Evolutionary conservation across 2,329 filamentous ascomycete species (phyloP), one percentile per base, ranked within the genome.

Genomic region (Trichoderma harzianum): DNA sequence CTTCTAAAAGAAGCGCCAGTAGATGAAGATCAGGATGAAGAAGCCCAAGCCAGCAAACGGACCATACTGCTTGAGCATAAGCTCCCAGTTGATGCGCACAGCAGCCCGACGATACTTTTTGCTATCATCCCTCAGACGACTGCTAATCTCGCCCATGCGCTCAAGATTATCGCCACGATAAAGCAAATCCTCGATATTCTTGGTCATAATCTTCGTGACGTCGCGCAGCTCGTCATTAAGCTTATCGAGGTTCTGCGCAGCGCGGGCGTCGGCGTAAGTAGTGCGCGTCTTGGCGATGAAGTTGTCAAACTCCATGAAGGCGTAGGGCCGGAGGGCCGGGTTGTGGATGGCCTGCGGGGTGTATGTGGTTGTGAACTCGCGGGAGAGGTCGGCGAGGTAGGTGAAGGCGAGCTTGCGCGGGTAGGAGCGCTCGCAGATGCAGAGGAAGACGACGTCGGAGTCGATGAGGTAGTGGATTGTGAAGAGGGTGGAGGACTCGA

Each of bases 141-240:
- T 92, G 78, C 93, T 97, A 79, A 98, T 92, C 84, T 98, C 95
- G 73, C 96, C 95, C 96, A 99, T 99, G 78, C 94, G 89, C 84
- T 99, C 96, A 76, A 99, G 84, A 78, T 91, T 96, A 81, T 99
- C 96, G 32, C 96, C 96, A 74, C 97, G 87, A 81, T 99, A 99
- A 68, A 99, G 85, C 79, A 99, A 84, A 82, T 99, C 96, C 86
- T 99, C 96, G 76, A 99, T 98, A 82, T 99, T 99, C 89, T 98
- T 98, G 70, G 95, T 98, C 97, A 99, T 99, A 79, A 99, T 95
- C 84, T 98, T 95, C 1, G 96, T 98, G 70, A 99, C 97, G 83
- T 98, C 96, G 81, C 95, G 92, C 75, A 99, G 89, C 87, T 99
- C 97, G 79, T 98, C 94, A 80, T 99, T 98, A 75, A 99, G 86